Evolutionary conservation across 371 early-diverging fungal genomes (phyloP), one percentile per base, ranked within the genome.

Genomic region (Actinomortierella ambigua): DNA sequence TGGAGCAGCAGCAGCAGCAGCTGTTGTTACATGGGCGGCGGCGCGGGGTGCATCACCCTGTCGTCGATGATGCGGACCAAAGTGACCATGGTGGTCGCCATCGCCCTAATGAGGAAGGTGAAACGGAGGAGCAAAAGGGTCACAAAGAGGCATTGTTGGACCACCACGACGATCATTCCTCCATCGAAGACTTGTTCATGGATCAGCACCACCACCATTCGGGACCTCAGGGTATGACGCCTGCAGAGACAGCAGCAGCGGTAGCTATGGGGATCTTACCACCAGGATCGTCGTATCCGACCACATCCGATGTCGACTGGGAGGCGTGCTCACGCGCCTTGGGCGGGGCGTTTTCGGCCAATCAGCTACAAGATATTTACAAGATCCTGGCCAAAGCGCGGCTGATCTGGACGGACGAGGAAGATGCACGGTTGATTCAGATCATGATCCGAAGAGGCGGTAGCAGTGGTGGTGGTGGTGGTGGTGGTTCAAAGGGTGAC

Each of bases 321-420:
- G 60, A 60, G 6, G 51, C 29, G 4, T 34, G 63, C n/a, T 55
- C 75, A 15, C 13, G 3, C 1, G 42, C 55, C 2, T 47, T 73
- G 14, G 53, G 60, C 22, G 50, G 50, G 53, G 59, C 59, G 39
- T 73, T 73, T 40, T 20, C 67, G 3, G 51, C 61, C 3, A 11
- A 8, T 0, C 63, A 57, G 4, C 58, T 73, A 5, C 43, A 52
- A 40, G 46, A 50, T 1, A 67, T 73, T 20, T 73, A 73, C 22
- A 56, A 51, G 17, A 67, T 63, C 8, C 50, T 73, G 5, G 67
- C 75, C 2, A 50, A 50, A 0, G 22, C 67, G 1, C 63, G 62
- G 26, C 58, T 66, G 26, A 50, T 73, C 42, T 73, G 75, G 75
- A 73, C 75, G 0, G 67, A 67, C 4, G 67, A 73, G 39, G 75